Evolutionary conservation across 805 yeast species (phyloP), one percentile per base, ranked within the genome.

Genomic region (Kuraishia piskuri): DNA sequence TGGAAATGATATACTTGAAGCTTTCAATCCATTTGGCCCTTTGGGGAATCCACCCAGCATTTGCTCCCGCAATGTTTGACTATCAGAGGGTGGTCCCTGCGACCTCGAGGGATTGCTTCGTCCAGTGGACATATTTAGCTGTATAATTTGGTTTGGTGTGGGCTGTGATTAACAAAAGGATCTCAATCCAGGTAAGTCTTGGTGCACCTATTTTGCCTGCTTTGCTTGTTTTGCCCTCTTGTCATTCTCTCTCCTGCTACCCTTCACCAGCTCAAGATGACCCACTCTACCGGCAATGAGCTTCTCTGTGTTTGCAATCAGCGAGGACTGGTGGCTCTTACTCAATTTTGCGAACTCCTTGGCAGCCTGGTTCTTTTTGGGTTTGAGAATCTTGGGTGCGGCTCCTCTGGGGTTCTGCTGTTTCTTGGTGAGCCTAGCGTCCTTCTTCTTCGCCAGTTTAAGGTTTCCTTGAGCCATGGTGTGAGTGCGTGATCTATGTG

Each of bases 231-330:
- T 82, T 58, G 74, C 79, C 19, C 68, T 73, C 65, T 79, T 87
- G 65, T 89, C 96, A 19, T 88, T 55, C 61, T 87, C 82, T 71
- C 95, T 82, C 74, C 97, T 83, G 7, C 94, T 84, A 17, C 99
- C 99, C 68, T 88, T 90, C 58, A 92, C 73, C 45, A 92, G 67
- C 71, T 92, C 99, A 62, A 92, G 76, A 68, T 92, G 98, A 23
- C 99, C 99, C 7, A 92, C 97, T 66, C 92, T 79, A 54, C 95
- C 77, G 1, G 97, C 84, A 59, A 92, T 82, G 54, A 90, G 75
- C 70, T 82, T 90, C 70, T 92, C 99, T 2, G 98, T 92, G 46
- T 80, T 74, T 2, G 80, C 64, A 50, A 70, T 74, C 65, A 73
- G 80, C 59, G 75, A 79, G 2, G 80, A 77, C 45, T 74, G 67